Base-by-base conservation (phyloP, 441 rosid species). In the Aquilaria agallochum region DNA sequence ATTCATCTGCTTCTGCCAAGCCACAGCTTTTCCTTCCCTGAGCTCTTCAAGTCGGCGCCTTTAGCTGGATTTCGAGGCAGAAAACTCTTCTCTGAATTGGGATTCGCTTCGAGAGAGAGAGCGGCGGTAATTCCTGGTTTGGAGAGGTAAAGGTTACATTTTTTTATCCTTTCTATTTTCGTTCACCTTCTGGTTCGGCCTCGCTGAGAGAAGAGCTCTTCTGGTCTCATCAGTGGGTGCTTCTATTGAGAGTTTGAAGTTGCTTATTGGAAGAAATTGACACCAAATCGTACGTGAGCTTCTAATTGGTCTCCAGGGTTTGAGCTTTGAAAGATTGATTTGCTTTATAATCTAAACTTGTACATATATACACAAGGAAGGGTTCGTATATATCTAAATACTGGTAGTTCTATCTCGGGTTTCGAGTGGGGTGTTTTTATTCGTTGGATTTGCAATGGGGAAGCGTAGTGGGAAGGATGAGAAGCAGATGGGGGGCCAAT, bases 381-480 rank as follows among this genome's bases (percentile, higher is more conserved):
- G 7, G 5, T 3, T 50, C 20, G 20, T 20, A 20, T 20, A 20
- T 20, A 20, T 20, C 27, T 20, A 20, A 20, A 20, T 20, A 20
- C 33, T 50, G 11, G 45, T 56, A 55, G 32, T 11, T 34, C 31
- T 40, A 30, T 33, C 40, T 47, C 46, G 53, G 63, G 0, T 73
- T 13, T 66, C 57, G 50, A 31, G 60, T 46, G 30, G 48, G 55
- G 49, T 47, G 31, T n/a, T 63, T 55, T 55, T 49, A 51, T 67
- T 54, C 49, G 70, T 63, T 55, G 72, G 60, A 55, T 69, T 75
- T 50, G 36, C 11, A 50, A 80, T 87, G 84, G 83, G 71, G 67
- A 80, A 82, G 78, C 77, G 73, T 33, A 60, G 65, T 56, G 80
- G 76, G 56, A 84, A 74, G 78, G 71, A 76, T 48, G 68, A 68